phyloP scores from a whole-genome alignment of 805 yeast genomes.

The Suhomyces tanzawaensis region DNA sequence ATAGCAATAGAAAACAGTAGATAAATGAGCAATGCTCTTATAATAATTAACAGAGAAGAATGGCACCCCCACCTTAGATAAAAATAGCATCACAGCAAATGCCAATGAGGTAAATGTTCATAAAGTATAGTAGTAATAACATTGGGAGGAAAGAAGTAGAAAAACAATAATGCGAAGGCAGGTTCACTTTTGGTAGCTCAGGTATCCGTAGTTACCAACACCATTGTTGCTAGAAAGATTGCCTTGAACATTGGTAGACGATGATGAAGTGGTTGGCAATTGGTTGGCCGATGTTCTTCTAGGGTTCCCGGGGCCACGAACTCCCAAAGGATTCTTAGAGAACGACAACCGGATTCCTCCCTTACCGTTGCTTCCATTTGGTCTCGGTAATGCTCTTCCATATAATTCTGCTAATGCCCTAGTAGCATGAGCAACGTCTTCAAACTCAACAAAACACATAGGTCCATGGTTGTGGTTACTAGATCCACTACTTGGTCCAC shows the following conservation, averaged over 20 bases:
- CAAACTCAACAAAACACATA: constrained; percentile 99
- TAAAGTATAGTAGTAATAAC: constrained; percentile 4
- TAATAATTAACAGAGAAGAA: no score
- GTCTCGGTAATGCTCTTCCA: constrained; percentile 86
- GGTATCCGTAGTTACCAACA: constrained; percentile 37
- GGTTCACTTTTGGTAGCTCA: constrained; percentile 23
- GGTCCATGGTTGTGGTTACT: constrained; percentile 72
- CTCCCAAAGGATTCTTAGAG: constrained; percentile 96
- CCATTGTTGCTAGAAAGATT: constrained; percentile 7
- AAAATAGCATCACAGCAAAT: neutral
- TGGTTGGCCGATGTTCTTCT: constrained; percentile 38
- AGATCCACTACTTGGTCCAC: constrained; percentile 23
- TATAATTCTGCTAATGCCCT: constrained; percentile 90
- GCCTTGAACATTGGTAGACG: constrained; percentile 6
- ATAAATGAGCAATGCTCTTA: neutral
- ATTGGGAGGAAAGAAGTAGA: constrained; percentile 4
- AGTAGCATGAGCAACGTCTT: constrained; percentile 91
- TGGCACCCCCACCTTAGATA: no score
- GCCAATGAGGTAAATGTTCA: constrained; percentile 1
- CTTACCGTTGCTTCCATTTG: constrained; percentile 65
- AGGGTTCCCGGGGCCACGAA: constrained; percentile 65
- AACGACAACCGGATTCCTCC: constrained; percentile 95
- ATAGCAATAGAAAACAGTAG: constrained; percentile 4
- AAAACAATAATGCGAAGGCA: constrained; percentile 3
- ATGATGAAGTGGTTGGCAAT: constrained; percentile 12